Evolutionary conservation across 768 basidiomycete species (phyloP).

Genomic region (Mycena haematopus): DNA sequence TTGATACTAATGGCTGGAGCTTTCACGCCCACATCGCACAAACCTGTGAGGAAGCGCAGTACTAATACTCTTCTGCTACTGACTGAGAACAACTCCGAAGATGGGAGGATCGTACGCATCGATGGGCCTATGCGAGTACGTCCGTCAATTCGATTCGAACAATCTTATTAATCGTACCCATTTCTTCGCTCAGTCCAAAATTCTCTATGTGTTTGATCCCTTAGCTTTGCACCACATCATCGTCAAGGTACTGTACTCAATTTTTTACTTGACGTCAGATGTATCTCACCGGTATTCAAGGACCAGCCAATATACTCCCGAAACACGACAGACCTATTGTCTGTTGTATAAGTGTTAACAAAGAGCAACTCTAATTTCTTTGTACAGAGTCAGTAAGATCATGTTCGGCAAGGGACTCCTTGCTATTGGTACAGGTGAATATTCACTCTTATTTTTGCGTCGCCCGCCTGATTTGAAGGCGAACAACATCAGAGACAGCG

Average conservation of each 20-base stretch:
- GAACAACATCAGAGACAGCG: constrained; percentile 8
- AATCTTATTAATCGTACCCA: not conserved
- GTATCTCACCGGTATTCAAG: not conserved
- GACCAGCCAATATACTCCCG: not conserved
- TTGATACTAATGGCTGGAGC: not conserved
- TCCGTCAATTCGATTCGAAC: not conserved
- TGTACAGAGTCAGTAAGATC: not conserved
- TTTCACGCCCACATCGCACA: not conserved
- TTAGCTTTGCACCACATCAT: not conserved
- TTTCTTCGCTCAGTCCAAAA: not conserved
- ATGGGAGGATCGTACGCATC: not conserved
- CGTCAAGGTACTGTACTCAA: not conserved
- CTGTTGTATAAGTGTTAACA: not conserved
- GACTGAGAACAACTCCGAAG: not conserved
- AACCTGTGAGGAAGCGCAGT: not conserved
- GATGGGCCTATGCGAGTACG: not conserved
- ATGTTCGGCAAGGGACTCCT: constrained; percentile 5
- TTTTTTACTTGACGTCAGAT: too few species aligned
- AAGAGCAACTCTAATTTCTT: not conserved
- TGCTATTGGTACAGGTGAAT: not conserved
- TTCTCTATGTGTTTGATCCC: constrained; percentile 1
- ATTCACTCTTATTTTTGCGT: not conserved
- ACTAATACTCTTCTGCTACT: not conserved
- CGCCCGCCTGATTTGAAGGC: not conserved
- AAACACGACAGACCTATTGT: not conserved